Evolutionary conservation across 2,329 filamentous ascomycete species (phyloP), one percentile per base, ranked within the genome.

Genomic region (Exophiala phaeomuriformis): DNA sequence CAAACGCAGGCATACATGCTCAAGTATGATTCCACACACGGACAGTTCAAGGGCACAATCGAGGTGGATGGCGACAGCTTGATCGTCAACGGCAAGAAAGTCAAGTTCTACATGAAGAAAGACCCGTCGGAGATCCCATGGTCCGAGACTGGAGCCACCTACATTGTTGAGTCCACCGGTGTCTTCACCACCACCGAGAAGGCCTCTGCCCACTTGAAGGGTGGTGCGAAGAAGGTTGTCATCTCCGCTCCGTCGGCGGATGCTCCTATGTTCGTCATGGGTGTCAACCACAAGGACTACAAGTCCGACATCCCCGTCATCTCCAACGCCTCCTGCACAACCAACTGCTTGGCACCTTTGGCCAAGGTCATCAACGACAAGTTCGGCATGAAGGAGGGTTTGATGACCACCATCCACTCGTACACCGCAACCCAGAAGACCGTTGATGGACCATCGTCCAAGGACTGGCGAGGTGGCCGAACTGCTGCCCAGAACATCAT

Each of bases 391-490:
- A 77, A 96, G 70, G 93, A 98, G 84, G 93, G 91, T 83, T 85
- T 97, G 69, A 98, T 98, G 93, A 97, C 93, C 78, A 98, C 93
- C 66, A 84, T 97, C 75, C 93, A 98, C 86, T 96, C 93, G 69
- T 97, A 97, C 86, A 97, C 93, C 68, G 93, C 93, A 69, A 97
- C 93, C 75, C 93, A 97, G 83, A 96, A 96, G 88, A 95, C 90
- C 69, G 93, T 97, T 69, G 93, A 98, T 70, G 93, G 90, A 72
- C 93, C 93, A 71, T 97, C 93, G 64, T 80, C 79, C 75, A 98
- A 98, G 88, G 93, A 97, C 82, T 98, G 91, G 91, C 87, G 91
- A 78, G 93, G 93, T 84, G 93, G 93, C 75, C 93, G 93, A 79
- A 90, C 88, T 68, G 93, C 93, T 78, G 93, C 93, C 71, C 88